Evolutionary conservation across 148 eudicot species (phyloP), one percentile per base, ranked within the genome.

Genomic region (Simmondsia chinensis): DNA sequence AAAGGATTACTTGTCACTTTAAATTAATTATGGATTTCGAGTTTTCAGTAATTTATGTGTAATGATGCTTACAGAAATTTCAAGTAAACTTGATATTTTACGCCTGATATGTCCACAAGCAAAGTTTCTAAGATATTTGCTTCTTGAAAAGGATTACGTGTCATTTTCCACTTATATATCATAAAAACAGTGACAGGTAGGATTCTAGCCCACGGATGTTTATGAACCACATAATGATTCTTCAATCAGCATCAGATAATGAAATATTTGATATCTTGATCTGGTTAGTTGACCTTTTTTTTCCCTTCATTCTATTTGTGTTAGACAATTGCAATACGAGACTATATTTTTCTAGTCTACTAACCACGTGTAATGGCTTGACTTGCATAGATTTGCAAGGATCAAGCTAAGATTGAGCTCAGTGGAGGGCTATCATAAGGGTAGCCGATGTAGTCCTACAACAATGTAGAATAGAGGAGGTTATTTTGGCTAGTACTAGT

Each of bases 141-240:
- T 85, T 41, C 94, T 94, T 43, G 94, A 87, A 43, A 87, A 87
- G 67, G 96, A 83, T 54, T 83, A 83, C 69, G 60, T 87, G 55
- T 87, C 96, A 18, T 87, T 87, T 66, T 87, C n/a, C 96, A 2
- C 89, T 83, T 43, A 56, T 87, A 57, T 80, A 80, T 54, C n/a
- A n/a, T n/a, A 74, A 77, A 30, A 77, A 83, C 60, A 83, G 94
- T 11, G 86, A 87, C 20, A 77, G 96, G 68, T n/a, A n/a, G n/a
- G n/a, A n/a, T n/a, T n/a, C n/a, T n/a, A n/a, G n/a, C n/a, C n/a
- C n/a, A n/a, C n/a, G n/a, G n/a, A n/a, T n/a, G n/a, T n/a, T n/a
- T n/a, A n/a, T n/a, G n/a, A n/a, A n/a, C n/a, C n/a, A n/a, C n/a
- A n/a, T n/a, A n/a, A n/a, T n/a, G n/a, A n/a, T n/a, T n/a, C n/a